Evolutionary conservation across 305 asterid genomes (phyloP), one percentile per base, ranked within the genome.

Genomic region (Petunia hybrid): DNA sequence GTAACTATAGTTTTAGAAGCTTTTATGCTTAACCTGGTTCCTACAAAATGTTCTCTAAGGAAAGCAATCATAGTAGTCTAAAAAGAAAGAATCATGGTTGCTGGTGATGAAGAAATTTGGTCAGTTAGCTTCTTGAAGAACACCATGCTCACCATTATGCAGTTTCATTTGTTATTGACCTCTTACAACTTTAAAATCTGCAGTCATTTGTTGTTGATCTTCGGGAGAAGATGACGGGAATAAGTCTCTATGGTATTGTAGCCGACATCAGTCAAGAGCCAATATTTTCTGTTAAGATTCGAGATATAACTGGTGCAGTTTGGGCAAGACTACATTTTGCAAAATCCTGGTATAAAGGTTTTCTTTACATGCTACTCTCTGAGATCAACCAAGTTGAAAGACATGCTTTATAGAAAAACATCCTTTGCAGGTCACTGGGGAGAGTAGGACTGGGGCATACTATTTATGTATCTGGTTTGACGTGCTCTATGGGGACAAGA

Each of bases 171-270:
- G 76, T 84, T 78, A 78, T 86, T 88, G 79, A 89, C 66, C 70
- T 74, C 85, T 83, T 86, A 83, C 88, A 82, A 62, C 66, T 80
- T 88, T 87, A 84, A 92, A 91, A 91, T 89, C 82, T 94, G 92
- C 98, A 96, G 99, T 89, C 97, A 55, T 93, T 87, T 85, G 89
- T 96, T 70, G 88, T 80, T 84, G 98, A 93, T 88, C 83, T 96
- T 80, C 95, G 83, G 78, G 97, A 91, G 91, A 96, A 94, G 94
- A 96, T 93, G 99, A 89, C 92, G 77, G 89, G 98, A 85, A 87
- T 93, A 84, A 91, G 98, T 88, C 94, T 96, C 86, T 91, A 92
- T 80, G 98, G 95, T 65, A 80, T 75, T 69, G 91, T 94, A 85
- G 86, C 87, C 56, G 91, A 90, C 85, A 88, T 94, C 80, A 78